These are phyloP conservation scores for Rosa rugosa DNA, from an alignment of 306 rosid genomes.

Conservation along the genomic window DNA sequence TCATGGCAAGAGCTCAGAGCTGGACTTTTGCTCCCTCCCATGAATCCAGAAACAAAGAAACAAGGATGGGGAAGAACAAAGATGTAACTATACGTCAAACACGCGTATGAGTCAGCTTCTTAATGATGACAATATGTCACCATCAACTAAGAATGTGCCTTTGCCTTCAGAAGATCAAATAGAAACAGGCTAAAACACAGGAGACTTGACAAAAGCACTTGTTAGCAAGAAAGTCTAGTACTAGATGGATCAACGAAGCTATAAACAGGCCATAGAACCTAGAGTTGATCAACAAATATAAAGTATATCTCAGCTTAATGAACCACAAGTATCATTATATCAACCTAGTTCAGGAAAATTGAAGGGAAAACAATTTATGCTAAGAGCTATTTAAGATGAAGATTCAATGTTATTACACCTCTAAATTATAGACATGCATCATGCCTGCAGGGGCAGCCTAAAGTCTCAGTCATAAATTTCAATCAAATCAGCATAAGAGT, in stretches of 20 bases:
- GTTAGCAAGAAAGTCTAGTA: background rate
- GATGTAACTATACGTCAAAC: background rate
- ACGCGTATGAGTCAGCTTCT: background rate
- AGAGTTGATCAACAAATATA: background rate
- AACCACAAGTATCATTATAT: background rate
- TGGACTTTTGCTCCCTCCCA: background rate
- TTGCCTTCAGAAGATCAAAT: background rate
- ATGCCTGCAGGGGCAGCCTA: background rate
- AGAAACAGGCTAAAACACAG: background rate
- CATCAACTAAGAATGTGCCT: background rate
- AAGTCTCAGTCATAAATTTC: background rate
- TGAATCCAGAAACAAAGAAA: background rate
- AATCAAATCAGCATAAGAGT: constrained; percentile 3
- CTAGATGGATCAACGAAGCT: background rate
- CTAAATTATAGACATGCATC: background rate
- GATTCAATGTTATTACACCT: background rate
- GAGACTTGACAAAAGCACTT: background rate
- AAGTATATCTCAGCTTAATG: background rate
- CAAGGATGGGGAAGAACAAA: constrained; percentile 4
- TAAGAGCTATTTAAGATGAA: background rate
- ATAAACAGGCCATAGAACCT: background rate
- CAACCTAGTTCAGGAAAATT: background rate
- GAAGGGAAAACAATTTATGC: background rate
- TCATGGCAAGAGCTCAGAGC: background rate
- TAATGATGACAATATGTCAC: background rate